These are phyloP conservation scores for Melanomma pulvis-pyrius DNA, from an alignment of 495 filamentous ascomycete species.

Conservation along the genomic window DNA sequence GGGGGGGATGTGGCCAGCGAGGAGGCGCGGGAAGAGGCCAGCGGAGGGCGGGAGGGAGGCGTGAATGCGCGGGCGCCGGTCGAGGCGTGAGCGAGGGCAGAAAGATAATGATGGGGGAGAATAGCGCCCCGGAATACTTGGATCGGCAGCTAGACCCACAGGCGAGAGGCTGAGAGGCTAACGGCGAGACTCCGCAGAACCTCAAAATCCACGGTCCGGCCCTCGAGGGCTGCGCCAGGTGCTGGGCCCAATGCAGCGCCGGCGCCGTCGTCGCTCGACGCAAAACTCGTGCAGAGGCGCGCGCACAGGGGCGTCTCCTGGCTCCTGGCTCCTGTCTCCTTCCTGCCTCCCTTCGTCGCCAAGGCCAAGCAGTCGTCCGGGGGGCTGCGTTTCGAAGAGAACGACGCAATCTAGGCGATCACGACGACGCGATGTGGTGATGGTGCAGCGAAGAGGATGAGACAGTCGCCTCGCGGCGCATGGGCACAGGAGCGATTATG, in stretches of 20 bases:
- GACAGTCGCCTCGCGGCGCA: conserved; percentile 29
- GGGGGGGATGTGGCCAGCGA: neutral
- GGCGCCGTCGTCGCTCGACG: no score
- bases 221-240: neutral
- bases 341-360: neutral
- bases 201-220: no score
- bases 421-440: conserved; percentile 14
- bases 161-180: neutral
- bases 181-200: neutral
- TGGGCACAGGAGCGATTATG: conserved; percentile 32
- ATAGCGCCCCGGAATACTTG: neutral
- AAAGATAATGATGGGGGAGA: neutral
- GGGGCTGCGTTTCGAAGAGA: conserved; percentile 23
- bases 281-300: neutral
- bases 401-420: conserved; percentile 26
- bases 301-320: neutral
- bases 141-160: neutral
- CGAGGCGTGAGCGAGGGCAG: neutral
- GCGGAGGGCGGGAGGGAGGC: neutral
- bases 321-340: neutral
- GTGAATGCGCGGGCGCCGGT: neutral
- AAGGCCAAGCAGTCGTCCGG: conserved; percentile 14
- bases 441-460: conserved; percentile 7
- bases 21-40: neutral
- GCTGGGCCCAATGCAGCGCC: neutral